Base-by-base conservation (phyloP, 192 early-diverging fungal species). In the Coemansia sp. region DNA sequence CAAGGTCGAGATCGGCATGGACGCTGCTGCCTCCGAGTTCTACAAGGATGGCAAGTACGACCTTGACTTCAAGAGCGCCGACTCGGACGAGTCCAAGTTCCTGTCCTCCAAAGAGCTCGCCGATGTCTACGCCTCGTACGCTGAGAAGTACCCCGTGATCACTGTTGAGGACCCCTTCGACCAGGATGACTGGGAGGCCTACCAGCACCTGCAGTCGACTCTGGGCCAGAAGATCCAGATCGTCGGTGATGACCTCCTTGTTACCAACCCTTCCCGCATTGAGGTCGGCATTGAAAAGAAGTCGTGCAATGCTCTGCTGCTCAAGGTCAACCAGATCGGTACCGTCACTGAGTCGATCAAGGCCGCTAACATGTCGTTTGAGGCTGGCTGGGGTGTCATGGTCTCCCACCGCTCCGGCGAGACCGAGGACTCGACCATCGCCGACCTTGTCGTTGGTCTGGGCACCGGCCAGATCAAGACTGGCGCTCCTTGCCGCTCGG, bases 251-350 rank as follows among this genome's bases (percentile, higher is more conserved):
- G 96, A 97, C 72, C 86, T 98, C 71, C 88, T 92, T 42, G 96
- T 98, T 70, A 98, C 96, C 84, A 98, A 98, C 89, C 96, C 96
- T 56, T 56, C 82, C 51, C 92, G 91, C 67, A 98, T 98, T 67
- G 39, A 72, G 40, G 92, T 85, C 41, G 96, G 92, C 62, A 86
- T 97, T 43, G 89, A 93, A 63, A 89, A 93, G 87, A 96, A 91
- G 85, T 83, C 94, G 51, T 92, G 91, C 86, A 95, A 93, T 64
- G 92, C 86, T 15, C 86, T 98, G 40, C 82, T 98, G 66, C 86
- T 98, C 72, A 98, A 98, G 85, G 93, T 98, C 63, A 98, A 98
- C 88, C 96, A 97, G 80, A 98, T 98, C 78, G 96, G 96, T 53
- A 92, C 92, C 56, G 84, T 98, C 24, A 93, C 90, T 68, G 96